Percentiles rank a stretch among this genome's conserved stretches.
These are phyloP conservation scores for Mallotus nudiflorus DNA, from an alignment of 345 rosid species.

Conservation along the genomic window DNA sequence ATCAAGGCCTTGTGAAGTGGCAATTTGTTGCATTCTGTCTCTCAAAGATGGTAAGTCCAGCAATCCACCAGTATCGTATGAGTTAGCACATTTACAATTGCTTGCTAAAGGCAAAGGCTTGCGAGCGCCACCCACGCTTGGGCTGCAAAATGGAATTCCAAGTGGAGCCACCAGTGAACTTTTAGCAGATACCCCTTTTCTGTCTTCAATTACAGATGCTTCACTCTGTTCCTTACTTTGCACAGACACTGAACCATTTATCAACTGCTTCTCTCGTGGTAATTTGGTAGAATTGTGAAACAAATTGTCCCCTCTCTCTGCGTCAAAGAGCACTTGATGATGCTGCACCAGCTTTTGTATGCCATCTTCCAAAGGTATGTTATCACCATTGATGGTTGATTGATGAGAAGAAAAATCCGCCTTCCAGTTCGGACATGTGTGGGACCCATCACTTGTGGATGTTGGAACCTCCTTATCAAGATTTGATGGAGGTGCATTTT, in stretches of 20 bases:
- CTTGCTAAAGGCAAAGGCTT: slow-evolving; percentile 19
- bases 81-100: slow-evolving; percentile 19
- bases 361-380: slow-evolving; percentile 18
- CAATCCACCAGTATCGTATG: slow-evolving; percentile 37
- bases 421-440: slow-evolving; percentile 29
- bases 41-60: slow-evolving; percentile 36
- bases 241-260: slow-evolving; percentile 23
- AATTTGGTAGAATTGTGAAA: slow-evolving; percentile 13
- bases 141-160: slow-evolving; percentile 40
- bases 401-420: slow-evolving; percentile 24
- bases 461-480: slow-evolving; percentile 15
- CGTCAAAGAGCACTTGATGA: slow-evolving; percentile 35
- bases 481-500: slow-evolving; percentile 29
- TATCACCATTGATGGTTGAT: slow-evolving; percentile 14
- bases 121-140: slow-evolving; percentile 29
- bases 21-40: slow-evolving; percentile 44
- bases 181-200: slow-evolving; percentile 23
- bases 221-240: slow-evolving; percentile 23
- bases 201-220: slow-evolving; percentile 18
- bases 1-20: slow-evolving; percentile 42
- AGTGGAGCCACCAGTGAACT: slow-evolving; percentile 39
- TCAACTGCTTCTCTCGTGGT: neutral
- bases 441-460: slow-evolving; percentile 16
- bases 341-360: slow-evolving; percentile 25
- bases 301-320: slow-evolving; percentile 19